Conservation (phyloP, 495 filamentous ascomycete species). For the Penicillium chermesinum region DNA sequence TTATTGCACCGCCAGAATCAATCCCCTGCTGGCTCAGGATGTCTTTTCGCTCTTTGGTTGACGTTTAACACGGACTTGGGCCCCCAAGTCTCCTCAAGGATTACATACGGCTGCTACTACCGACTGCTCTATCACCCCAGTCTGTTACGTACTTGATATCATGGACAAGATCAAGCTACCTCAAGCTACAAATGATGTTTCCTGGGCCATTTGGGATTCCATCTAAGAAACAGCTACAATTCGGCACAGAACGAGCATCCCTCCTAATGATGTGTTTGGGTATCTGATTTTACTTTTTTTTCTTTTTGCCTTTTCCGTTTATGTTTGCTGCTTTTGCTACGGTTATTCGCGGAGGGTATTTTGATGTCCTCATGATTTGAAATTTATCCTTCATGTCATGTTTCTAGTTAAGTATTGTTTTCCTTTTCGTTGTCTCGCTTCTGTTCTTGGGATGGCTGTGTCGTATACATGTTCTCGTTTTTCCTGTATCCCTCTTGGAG, state of each 20-base stretch:
- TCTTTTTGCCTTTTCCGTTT: not conserved
- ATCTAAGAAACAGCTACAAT: not conserved
- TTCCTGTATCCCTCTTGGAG: not conserved
- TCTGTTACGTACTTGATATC: not conserved
- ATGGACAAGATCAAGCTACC: too few species aligned
- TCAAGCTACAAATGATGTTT: not conserved
- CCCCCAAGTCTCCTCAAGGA: not conserved
- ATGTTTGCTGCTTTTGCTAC: not conserved
- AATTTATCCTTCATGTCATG: not conserved
- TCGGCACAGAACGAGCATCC: not conserved
- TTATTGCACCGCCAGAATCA: not conserved
- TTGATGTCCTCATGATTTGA: not conserved
- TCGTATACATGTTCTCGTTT: slow-evolving; percentile 1
- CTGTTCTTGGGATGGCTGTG: slow-evolving; percentile 5
- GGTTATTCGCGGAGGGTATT: not conserved
- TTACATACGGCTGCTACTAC: not conserved
- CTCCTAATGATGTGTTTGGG: slow-evolving; percentile 1
- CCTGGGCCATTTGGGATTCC: not conserved
- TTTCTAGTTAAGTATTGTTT: not conserved
- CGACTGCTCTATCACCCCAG: not conserved
- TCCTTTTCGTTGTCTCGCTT: not conserved
- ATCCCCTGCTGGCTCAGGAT: slow-evolving; percentile 1
- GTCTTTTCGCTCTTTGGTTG: not conserved
- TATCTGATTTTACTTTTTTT: not conserved
- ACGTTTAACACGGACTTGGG: not conserved